Evolutionary conservation across 2,329 filamentous ascomycete genomes (phyloP), one percentile per base, ranked within the genome.

Genomic region (Fusarium drepaniforme): DNA sequence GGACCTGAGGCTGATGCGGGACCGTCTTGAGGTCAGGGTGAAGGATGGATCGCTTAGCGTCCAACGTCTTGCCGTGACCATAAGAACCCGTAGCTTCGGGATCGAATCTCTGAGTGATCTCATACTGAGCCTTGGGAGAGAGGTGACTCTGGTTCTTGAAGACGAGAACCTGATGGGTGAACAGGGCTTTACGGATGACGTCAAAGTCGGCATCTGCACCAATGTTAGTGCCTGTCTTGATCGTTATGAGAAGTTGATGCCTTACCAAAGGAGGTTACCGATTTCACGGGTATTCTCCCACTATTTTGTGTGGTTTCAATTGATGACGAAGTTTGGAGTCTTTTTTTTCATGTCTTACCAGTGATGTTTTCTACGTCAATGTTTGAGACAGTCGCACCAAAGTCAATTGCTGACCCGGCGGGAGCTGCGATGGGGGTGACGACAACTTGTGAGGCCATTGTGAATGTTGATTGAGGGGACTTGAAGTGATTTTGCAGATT

Each of bases 1-100:
- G 93, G 2, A 83, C 82, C 72, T 96, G 93, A 0, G 93, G 93
- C 81, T 96, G 93, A 76, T 94, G 91, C 0, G 93, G 93, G 49
- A 96, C 90, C 0, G 93, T 95, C 85, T 95, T 95, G 21, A 96
- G 87, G 77, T 96, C 94, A 0, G 93, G 93, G 79, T 95, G 93
- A 21, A 96, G 87, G 77, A 96, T 91, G 66, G 86, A 89, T 60
- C 87, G 88, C 81, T 88, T 88, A 30, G 85, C 85, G 76, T 94
- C 93, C 58, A 94, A 85, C 0, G 92, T 93, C 83, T 93, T 94
- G 79, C 93, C 93, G 80, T 95, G 93, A 18, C 93, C 93, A 82
- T 96, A 96, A 16, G 88, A 88, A 16, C 87, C 87, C 2, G 88
- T 87, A 8, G 89, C 89, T 4, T 85, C 79, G 0, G 93, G 93